Evolutionary conservation across 2,329 filamentous ascomycete species (phyloP).

Genomic region (Aotearoamyces nothofagi): DNA sequence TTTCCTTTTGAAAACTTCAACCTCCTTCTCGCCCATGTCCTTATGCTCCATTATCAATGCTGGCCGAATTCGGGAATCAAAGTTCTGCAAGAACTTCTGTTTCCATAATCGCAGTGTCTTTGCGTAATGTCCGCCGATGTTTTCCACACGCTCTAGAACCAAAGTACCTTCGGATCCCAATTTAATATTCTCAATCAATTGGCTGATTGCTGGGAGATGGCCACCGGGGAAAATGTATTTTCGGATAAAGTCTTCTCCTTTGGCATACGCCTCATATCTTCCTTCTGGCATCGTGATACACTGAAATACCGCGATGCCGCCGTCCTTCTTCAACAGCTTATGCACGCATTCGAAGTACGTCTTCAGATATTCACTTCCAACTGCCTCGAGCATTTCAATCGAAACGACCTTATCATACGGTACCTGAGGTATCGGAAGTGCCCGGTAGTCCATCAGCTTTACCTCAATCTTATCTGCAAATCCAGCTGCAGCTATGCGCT

Average conservation of each 20-base stretch:
- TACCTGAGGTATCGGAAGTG: slow-evolving; percentile 33
- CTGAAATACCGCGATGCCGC: slow-evolving; percentile 56
- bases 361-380: slow-evolving; percentile 49
- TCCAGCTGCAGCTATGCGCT: slow-evolving; percentile 45
- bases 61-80: slow-evolving; percentile 41
- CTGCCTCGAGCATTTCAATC: slow-evolving; percentile 67
- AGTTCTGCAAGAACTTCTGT: slow-evolving; percentile 48
- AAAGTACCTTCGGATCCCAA: slow-evolving; percentile 43
- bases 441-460: slow-evolving; percentile 52
- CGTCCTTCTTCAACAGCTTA: slow-evolving; percentile 45
- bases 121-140: slow-evolving; percentile 61
- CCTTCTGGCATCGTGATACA: slow-evolving; percentile 65
- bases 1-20: slow-evolving; percentile 53
- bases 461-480: slow-evolving; percentile 47
- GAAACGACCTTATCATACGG: slow-evolving; percentile 58
- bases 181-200: slow-evolving; percentile 42
- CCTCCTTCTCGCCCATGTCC: slow-evolving; percentile 41
- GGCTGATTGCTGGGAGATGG: slow-evolving; percentile 44
- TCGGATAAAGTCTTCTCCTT: slow-evolving; percentile 58
- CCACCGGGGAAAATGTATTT: slow-evolving; percentile 71
- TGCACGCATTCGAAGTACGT: slow-evolving; percentile 54
- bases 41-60: slow-evolving; percentile 42
- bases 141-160: slow-evolving; percentile 52
- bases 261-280: slow-evolving; percentile 49
- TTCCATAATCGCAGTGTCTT: slow-evolving; percentile 55